Base-by-base conservation (phyloP, 495 filamentous ascomycete species). In the Podospora pseudoanserina region DNA sequence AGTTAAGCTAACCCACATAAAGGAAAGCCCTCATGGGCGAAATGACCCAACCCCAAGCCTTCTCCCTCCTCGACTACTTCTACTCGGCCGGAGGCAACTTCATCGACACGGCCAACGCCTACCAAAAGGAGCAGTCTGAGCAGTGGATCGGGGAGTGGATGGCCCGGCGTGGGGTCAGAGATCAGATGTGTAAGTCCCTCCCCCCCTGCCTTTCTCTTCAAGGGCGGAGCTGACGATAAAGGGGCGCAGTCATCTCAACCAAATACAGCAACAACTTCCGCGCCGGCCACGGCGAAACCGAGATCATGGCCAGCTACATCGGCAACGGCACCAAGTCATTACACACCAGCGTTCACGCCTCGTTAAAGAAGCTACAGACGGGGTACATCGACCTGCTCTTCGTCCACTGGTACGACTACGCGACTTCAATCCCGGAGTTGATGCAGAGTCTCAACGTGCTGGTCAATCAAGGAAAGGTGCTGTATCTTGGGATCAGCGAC, bases 121-220 rank as follows among this genome's bases (percentile, higher is more conserved):
- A 94, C 79, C 89, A 93, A 70, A 78, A 77, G 66, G 69, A 86
- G 67, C 79, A 92, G 65, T 90, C 88, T 5, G 91, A 94, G 75
- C 71, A 72, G 4, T 92, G 89, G 89, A 79, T 94, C 62, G 91
- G 91, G 19, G 91, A 93, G 68, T 93, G 91, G 91, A 87, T 93
- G 83, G 79, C 73, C 72, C 77, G 75, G 27, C 76, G 79, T 1
- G 76, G 76, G 18, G 72, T 72, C 34, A 79, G 79, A 57, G 77
- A 82, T 20, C 72, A 80, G 68, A 79, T 80, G 76, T 32, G 30
- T 32, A 7, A 6, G 30, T 32, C 30, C 7, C 7, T 32, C 0
- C 23, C 23, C 23, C 23, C 23, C 23, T 23, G 23, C 23, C 23
- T 23, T 23, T 23, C 23, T 23, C 23, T 23, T 23, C 23, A 2